Evolutionary conservation across 257 asterid species (phyloP).

Genomic region (Solanum sitiens): DNA sequence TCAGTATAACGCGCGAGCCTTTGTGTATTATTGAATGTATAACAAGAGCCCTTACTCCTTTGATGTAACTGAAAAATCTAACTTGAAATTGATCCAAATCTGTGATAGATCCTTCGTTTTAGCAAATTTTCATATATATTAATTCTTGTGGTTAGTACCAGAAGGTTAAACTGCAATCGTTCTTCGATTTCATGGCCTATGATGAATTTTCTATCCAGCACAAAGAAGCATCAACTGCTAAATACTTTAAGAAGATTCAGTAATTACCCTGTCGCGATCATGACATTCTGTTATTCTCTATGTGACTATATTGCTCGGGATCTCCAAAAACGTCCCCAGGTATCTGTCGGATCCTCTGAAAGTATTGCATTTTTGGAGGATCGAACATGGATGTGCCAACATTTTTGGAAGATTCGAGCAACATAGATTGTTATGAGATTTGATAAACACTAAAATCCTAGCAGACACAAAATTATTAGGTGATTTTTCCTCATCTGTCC

Average conservation of each 20-base stretch:
- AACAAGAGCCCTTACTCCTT: background rate
- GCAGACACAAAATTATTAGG: no score
- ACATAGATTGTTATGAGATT: background rate
- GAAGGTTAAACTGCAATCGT: background rate
- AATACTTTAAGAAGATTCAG: background rate
- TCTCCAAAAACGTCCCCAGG: background rate
- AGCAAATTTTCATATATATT: background rate
- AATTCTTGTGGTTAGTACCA: background rate
- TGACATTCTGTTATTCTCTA: background rate
- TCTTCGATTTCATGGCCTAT: background rate
- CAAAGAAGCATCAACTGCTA: background rate
- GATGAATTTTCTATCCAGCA: background rate
- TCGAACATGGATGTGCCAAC: rapidly evolving
- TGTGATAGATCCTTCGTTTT: background rate
- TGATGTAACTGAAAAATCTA: background rate
- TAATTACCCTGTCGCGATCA: background rate
- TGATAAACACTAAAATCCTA: background rate
- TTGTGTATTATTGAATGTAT: background rate
- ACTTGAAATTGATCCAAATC: background rate
- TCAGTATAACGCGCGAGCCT: background rate
- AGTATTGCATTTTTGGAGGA: background rate
- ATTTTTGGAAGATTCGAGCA: background rate
- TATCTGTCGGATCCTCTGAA: background rate
- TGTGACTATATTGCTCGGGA: background rate
- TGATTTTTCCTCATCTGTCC: no score